These are phyloP conservation scores for Cadophora sp. DNA, from an alignment of 2,329 filamentous ascomycete species.

Conservation along the genomic window DNA sequence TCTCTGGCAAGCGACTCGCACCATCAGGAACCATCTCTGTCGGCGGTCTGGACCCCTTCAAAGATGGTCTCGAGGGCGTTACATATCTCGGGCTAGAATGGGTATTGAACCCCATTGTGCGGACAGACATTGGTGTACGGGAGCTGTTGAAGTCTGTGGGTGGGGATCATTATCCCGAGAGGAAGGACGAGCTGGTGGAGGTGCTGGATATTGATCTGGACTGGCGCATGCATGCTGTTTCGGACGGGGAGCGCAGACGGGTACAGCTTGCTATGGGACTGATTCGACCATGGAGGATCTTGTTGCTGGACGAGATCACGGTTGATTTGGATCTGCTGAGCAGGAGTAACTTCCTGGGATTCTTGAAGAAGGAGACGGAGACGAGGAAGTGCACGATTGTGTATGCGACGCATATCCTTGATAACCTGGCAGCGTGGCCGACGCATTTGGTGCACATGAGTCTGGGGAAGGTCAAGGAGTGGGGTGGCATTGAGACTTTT, in stretches of 20 bases:
- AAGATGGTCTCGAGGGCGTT: slow-evolving; percentile 86
- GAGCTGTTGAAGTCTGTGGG: slow-evolving; percentile 87
- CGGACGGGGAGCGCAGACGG: slow-evolving; percentile 86
- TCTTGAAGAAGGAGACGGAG: slow-evolving; percentile 88
- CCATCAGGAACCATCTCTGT: slow-evolving; percentile 77
- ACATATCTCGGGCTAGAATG: slow-evolving; percentile 98
- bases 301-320: slow-evolving; percentile 95
- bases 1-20: slow-evolving; percentile 93
- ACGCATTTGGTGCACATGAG: slow-evolving; percentile 97
- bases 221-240: slow-evolving; percentile 97
- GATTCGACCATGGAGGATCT: slow-evolving; percentile 86
- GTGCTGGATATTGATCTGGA: slow-evolving; percentile 91
- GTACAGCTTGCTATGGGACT: slow-evolving; percentile 98
- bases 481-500: slow-evolving; percentile 77
- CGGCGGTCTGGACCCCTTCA: slow-evolving; percentile 89
- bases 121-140: slow-evolving; percentile 89
- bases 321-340: slow-evolving; percentile 92
- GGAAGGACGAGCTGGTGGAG: slow-evolving; percentile 83
- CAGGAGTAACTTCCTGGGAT: slow-evolving; percentile 83
- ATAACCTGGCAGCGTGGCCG: slow-evolving; percentile 94
- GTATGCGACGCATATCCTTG: slow-evolving; percentile 96
- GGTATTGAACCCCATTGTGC: slow-evolving; percentile 96
- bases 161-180: slow-evolving; percentile 80
- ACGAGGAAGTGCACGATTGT: slow-evolving; percentile 85
- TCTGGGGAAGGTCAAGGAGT: slow-evolving; percentile 85